Evolutionary conservation across 208 protist species (phyloP), one percentile per base, ranked within the genome.

Genomic region (Trypanosomatidae sp.): DNA sequence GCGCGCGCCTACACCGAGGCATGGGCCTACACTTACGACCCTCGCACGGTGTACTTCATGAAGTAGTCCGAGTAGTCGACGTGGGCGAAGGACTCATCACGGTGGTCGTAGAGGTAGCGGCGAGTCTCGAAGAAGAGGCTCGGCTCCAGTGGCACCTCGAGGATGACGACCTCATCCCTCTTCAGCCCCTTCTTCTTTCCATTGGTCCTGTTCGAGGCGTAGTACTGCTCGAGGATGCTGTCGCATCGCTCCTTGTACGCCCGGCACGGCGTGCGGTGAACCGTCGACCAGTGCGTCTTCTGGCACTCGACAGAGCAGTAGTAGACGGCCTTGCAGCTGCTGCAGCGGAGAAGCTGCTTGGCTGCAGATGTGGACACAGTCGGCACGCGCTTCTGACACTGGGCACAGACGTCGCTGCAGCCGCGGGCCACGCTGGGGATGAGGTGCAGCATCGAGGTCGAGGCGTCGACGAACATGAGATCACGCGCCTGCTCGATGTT

Each of bases 391-490:
- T 82, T 84, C 53, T 80, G 74, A 66, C 91, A 95, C 67, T 87
- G 55, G 15, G 81, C 84, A 68, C 91, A 95, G 36, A 76, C 65
- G 30, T 84, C 47, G 66, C 85, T 79, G 79, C 70, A 76, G 76
- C 80, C 67, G 55, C 87, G 86, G n/a, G 77, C 79, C 19, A 95
- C 91, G 59, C 74, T 70, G 1, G 91, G 91, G 56, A 91, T 89
- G 22, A 91, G 75, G 64, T 93, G 86, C 55, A 91, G 62, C 82
- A 93, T 80, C 30, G 86, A 76, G 33, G 86, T 91, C 25, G 88
- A 93, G 22, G 91, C 88, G 56, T 95, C 91, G 22, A 95, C 74
- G 69, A 95, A 95, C 88, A 95, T 91, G 47, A 95, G 69, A 53
- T 95, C 86, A 13, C 86, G 80, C 67, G 88, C 86, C 47, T 91